A percentile compares a stretch with the other conserved stretches of the same genome.
Evolutionary conservation across 2,329 filamentous ascomycete species (phyloP).

Genomic region (Trichoderma atroviride): DNA sequence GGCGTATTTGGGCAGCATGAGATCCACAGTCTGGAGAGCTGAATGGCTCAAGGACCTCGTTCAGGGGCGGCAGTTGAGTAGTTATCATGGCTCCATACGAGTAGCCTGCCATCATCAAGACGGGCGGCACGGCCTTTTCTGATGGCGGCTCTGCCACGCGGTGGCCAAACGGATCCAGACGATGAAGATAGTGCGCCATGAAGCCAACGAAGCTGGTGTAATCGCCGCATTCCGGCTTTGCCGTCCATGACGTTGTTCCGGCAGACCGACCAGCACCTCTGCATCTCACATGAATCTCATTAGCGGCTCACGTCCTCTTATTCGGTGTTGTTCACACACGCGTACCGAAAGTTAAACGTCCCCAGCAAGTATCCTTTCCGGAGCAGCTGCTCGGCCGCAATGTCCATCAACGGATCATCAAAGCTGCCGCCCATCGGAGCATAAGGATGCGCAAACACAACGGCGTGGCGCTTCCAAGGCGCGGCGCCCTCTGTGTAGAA

Average conservation of each 20-base stretch:
- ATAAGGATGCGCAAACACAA: conserved; percentile 86
- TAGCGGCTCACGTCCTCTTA: background rate
- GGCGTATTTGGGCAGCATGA: conserved; percentile 67
- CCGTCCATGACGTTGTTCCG: conserved; percentile 85
- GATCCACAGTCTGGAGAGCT: conserved; percentile 54
- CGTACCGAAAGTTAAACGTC: conserved; percentile 90
- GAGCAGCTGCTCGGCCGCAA: conserved; percentile 66
- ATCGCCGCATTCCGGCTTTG: conserved; percentile 76
- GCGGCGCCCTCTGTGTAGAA: conserved; percentile 40
- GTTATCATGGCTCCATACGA: conserved; percentile 89
- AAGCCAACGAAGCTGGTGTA: conserved; percentile 84
- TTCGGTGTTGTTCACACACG: background rate
- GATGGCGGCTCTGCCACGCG: background rate
- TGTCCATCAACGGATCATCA: conserved; percentile 78
- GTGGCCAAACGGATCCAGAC: conserved; percentile 46
- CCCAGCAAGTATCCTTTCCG: conserved; percentile 72
- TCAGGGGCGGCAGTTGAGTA: conserved; percentile 67
- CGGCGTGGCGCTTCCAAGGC: conserved; percentile 54
- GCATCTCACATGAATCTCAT: background rate
- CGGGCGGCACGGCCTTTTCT: conserved; percentile 28
- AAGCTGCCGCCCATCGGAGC: conserved; percentile 82
- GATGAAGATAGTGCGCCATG: conserved; percentile 71
- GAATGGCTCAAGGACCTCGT: conserved; percentile 64
- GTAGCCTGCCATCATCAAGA: conserved; percentile 74
- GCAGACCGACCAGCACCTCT: conserved; percentile 77